Percentiles rank a stretch among this genome's conserved stretches.
phyloP scores from a whole-genome alignment of 768 basidiomycete genomes.

The Lactarius hengduanensis region DNA sequence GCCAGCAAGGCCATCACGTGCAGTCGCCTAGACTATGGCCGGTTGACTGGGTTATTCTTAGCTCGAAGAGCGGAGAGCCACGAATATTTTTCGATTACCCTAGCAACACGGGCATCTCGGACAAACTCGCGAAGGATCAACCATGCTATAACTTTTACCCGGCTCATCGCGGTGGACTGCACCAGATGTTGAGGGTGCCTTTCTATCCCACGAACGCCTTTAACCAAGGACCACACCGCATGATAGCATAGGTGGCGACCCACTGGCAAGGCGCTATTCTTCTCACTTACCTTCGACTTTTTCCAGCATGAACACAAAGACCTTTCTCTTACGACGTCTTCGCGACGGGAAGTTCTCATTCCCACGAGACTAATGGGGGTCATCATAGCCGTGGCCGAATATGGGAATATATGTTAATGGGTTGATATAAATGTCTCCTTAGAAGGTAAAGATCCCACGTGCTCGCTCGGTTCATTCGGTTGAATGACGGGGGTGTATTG shows the following conservation, averaged over 20 bases:
- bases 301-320: not conserved
- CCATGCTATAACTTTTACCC: not conserved
- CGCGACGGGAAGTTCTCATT: not conserved
- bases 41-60: not conserved
- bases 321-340: not conserved
- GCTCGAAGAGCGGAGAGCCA: not conserved
- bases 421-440: too few species aligned
- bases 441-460: not conserved
- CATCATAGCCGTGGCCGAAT: too few species aligned
- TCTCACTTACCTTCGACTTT: not conserved
- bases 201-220: not conserved
- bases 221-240: not conserved
- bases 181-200: not conserved
- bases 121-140: not conserved
- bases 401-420: too few species aligned
- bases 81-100: not conserved
- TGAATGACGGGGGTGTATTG: not conserved
- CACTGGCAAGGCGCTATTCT: too few species aligned
- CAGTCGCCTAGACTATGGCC: not conserved
- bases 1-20: not conserved
- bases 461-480: not conserved
- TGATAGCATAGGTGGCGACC: not conserved
- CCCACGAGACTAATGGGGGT: not conserved
- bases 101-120: not conserved
- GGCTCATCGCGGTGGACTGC: not conserved